These are phyloP conservation scores for Tricholoma furcatifolium DNA, from an alignment of 768 basidiomycete species.

Conservation along the genomic window DNA sequence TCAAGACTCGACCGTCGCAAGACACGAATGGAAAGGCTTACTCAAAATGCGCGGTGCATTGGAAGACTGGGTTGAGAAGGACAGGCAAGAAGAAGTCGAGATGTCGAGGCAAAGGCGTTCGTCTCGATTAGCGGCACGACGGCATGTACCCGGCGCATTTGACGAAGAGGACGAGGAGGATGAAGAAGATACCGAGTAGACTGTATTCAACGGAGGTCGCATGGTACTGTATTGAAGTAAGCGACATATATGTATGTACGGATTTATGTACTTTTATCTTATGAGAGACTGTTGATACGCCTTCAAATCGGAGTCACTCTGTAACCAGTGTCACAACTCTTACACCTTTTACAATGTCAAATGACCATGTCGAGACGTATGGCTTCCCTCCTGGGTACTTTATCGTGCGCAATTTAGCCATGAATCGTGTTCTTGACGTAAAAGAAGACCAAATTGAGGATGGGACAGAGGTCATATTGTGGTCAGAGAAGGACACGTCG, in stretches of 20 bases:
- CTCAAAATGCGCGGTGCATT: conserved; percentile 64
- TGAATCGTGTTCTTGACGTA: conserved; percentile 59
- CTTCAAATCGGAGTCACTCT: not conserved
- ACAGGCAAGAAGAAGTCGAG: conserved; percentile 22
- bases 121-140: conserved; percentile 15
- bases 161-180: conserved; percentile 11
- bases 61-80: conserved; percentile 74
- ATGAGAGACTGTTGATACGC: too few relatives aligned
- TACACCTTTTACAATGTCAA: conserved; percentile 18
- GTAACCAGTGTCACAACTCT: not conserved
- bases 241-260: not conserved
- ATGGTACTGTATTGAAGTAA: not conserved
- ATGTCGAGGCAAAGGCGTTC: conserved; percentile 22
- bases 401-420: conserved; percentile 53
- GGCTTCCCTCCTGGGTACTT: conserved; percentile 64
- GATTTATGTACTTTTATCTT: not conserved
- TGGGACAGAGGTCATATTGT: conserved; percentile 62
- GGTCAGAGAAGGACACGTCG: conserved; percentile 71
- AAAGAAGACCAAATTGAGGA: conserved; percentile 51
- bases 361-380: conserved; percentile 29
- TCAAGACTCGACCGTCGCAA: conserved; percentile 76
- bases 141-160: conserved; percentile 23
- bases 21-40: conserved; percentile 96
- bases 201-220: not conserved
- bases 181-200: conserved; percentile 10